These are phyloP conservation scores for Trichoderma pleuroti DNA, from an alignment of 2,329 filamentous ascomycete genomes.

Conservation along the genomic window DNA sequence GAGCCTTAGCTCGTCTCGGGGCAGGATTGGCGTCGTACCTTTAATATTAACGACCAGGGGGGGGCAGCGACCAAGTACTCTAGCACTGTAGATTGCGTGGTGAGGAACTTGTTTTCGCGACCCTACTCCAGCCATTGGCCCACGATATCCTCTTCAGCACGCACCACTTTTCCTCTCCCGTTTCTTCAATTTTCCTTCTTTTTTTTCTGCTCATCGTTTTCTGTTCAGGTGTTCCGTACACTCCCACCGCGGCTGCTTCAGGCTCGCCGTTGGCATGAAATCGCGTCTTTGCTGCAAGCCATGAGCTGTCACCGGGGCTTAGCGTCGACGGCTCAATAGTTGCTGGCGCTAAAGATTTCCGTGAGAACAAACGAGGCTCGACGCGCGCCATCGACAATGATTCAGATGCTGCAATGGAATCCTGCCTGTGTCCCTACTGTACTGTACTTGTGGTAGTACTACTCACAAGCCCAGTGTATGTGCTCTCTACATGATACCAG, in stretches of 20 bases:
- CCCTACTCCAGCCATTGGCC: background rate
- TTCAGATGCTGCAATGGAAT: background rate
- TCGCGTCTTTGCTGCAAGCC: background rate
- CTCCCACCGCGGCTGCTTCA: constrained; percentile 9
- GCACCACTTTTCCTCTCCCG: background rate
- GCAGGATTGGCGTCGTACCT: constrained; percentile 27
- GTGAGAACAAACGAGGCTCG: background rate
- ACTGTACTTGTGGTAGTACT: background rate
- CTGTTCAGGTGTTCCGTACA: background rate
- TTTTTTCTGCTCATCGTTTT: background rate
- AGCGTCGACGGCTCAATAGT: constrained; percentile 4
- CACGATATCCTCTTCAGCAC: background rate
- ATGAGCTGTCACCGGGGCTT: constrained; percentile 5
- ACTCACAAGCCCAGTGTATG: background rate
- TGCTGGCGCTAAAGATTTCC: constrained; percentile 2
- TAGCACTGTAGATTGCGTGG: background rate
- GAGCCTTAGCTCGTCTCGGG: constrained; percentile 28
- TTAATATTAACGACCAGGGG: constrained; percentile 24
- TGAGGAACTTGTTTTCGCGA: background rate
- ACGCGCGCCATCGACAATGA: background rate
- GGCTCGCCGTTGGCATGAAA: background rate
- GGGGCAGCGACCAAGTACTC: background rate
- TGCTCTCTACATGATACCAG: background rate
- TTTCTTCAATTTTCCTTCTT: background rate
- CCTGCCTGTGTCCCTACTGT: background rate